Conservation (phyloP, 306 rosid genomes). For the Vicia faba region DNA sequence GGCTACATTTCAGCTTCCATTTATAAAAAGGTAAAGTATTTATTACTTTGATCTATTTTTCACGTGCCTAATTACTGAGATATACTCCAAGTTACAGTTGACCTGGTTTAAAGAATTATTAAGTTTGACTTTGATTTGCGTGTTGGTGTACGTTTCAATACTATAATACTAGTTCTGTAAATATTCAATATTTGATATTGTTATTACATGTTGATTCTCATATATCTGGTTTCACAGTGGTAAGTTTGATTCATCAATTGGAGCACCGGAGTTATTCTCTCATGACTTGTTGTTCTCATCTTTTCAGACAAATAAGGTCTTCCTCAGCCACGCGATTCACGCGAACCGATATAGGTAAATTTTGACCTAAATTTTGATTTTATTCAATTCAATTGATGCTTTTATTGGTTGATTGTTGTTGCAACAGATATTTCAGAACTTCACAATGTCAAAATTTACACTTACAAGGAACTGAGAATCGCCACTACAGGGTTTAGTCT, state of each 20-base stretch:
- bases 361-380: neutral
- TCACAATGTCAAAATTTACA: constrained; percentile 56
- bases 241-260: constrained; percentile 39
- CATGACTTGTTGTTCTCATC: constrained; percentile 64
- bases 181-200: neutral
- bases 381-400: constrained; percentile 15
- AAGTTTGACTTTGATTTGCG: no score
- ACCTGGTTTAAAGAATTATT: no score
- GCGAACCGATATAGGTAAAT: constrained; percentile 53
- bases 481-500: constrained; percentile 62
- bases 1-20: no score
- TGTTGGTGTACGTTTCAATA: no score
- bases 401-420: constrained; percentile 7
- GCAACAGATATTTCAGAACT: constrained; percentile 57
- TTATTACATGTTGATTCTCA: constrained; percentile 1
- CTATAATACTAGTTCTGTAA: no score
- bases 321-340: constrained; percentile 38
- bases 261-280: constrained; percentile 33
- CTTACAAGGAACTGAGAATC: constrained; percentile 59
- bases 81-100: no score
- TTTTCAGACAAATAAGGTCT: constrained; percentile 30
- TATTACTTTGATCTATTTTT: no score
- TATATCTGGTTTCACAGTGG: constrained; percentile 38
- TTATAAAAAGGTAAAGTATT: no score
- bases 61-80: no score